phyloP scores from a whole-genome alignment of 371 early-diverging fungal genomes.

The Mortierella sp. region DNA sequence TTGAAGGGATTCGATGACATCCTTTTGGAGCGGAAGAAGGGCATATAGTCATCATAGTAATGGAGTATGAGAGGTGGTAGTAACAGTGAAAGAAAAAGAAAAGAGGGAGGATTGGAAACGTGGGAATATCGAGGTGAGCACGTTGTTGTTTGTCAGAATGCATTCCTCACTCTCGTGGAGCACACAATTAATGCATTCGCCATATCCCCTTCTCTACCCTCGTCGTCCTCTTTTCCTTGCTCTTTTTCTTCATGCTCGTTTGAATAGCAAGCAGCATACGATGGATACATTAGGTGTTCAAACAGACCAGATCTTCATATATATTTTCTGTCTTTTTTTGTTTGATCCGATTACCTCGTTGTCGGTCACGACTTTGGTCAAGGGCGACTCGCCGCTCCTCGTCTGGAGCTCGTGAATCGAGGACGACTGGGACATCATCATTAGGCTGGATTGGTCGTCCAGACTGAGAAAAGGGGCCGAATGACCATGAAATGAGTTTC shows the following conservation, averaged over 20 bases:
- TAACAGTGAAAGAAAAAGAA: not conserved
- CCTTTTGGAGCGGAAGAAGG: constrained; percentile 12
- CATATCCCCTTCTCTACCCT: not conserved
- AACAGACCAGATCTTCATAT: not conserved
- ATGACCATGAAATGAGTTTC: constrained; percentile 48
- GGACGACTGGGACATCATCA: constrained; percentile 7
- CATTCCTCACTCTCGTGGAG: not conserved
- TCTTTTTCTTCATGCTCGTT: not conserved
- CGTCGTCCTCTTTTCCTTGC: not conserved
- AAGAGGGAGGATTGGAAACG: not conserved
- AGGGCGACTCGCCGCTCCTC: constrained; percentile 14
- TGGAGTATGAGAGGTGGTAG: not conserved
- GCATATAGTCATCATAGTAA: not conserved
- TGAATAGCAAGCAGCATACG: not conserved
- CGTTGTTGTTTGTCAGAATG: constrained; percentile 6
- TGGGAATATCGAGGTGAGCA: constrained; percentile 12
- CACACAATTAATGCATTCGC: not conserved
- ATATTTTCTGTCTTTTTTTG: no score
- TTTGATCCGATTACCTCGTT: constrained; percentile 37
- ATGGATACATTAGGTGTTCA: not conserved
- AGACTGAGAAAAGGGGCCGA: constrained; percentile 10
- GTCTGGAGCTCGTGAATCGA: constrained; percentile 19
- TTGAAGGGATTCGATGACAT: constrained; percentile 45
- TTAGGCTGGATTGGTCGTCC: constrained; percentile 9
- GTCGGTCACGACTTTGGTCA: constrained; percentile 22